phyloP scores from a whole-genome alignment of 495 filamentous ascomycete species.

The Evernia prunastri region DNA sequence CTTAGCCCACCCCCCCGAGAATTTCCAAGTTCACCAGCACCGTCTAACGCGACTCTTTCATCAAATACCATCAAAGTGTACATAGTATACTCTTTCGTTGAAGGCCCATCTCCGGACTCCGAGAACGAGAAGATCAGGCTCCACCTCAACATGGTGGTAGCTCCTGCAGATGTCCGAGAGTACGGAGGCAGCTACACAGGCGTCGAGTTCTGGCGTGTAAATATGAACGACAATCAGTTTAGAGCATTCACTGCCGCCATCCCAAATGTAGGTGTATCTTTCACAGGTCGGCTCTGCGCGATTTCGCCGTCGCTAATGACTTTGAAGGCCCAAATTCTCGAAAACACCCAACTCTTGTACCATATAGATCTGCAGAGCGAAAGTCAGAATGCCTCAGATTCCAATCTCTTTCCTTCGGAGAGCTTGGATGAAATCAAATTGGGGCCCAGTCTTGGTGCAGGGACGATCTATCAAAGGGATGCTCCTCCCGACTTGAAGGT shows the following conservation, averaged over 20 bases:
- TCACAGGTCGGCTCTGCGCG: neutral
- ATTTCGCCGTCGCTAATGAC: too few relatives aligned
- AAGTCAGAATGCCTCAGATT: neutral
- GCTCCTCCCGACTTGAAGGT: constrained; percentile 16
- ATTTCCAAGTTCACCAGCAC: neutral
- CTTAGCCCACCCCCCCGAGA: neutral
- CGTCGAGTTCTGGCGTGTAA: constrained; percentile 11
- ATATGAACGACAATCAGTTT: constrained; percentile 4
- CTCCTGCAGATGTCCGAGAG: constrained; percentile 1
- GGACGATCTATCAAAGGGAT: constrained; percentile 10
- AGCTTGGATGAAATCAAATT: neutral
- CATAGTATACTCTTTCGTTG: neutral
- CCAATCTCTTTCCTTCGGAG: neutral
- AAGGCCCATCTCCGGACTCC: neutral
- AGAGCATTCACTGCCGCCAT: neutral
- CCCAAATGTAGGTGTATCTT: neutral
- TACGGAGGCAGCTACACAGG: constrained; percentile 6
- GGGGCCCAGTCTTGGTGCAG: neutral
- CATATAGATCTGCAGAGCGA: neutral
- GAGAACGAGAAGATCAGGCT: neutral
- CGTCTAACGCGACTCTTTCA: neutral
- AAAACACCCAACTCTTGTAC: neutral
- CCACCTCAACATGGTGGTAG: neutral
- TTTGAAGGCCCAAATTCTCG: neutral
- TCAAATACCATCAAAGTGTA: neutral